Base-by-base conservation (phyloP, 2,329 filamentous ascomycete species). In the Knufia fluminis region DNA sequence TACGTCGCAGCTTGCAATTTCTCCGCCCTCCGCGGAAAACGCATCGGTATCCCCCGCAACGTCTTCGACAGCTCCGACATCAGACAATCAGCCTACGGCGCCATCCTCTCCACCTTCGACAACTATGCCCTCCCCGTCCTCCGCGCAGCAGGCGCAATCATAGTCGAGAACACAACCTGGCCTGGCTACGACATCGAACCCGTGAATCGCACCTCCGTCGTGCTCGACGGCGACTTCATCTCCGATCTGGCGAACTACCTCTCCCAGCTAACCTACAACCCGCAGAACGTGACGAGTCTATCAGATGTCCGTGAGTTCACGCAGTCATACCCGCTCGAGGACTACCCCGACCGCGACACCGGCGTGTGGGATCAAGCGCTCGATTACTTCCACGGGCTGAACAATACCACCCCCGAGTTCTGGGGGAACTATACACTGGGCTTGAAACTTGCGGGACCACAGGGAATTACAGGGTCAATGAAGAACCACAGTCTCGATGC, bases 31-130 rank as follows among this genome's bases (percentile, higher is more conserved):
- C 53, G 64, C 9, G 79, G 78, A 6, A 77, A 77, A 46, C 73
- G 81, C 1, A 79, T 86, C 22, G 83, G 83, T 2, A 71, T 86
- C 2, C 78, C 82, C 0, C 70, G 76, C 16, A 82, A 83, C 55
- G 68, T 76, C 1, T 68, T 85, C 28, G 66, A 68, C 2, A 56
- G 64, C 2, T 62, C 58, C 19, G 33, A 57, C 2, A 45, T 46
- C 32, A 45, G 43, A 22, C 55, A 61, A 12, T 54, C 61, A 28
- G 59, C 61, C 2, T 66, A 68, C 12, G 60, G 64, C 2, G 65
- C 71, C 2, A 62, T 75, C n/a, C 54, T 79, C 4, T 64, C 68
- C 1, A 74, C 75, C 0, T 86, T 85, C 59, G 46, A 82, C 22
- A 59, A 63, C 1, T 45, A 45, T 32, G 75, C 79, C 0, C 64